Base-by-base conservation (phyloP, 2,329 filamentous ascomycete genomes). In the Fusarium compactum region DNA sequence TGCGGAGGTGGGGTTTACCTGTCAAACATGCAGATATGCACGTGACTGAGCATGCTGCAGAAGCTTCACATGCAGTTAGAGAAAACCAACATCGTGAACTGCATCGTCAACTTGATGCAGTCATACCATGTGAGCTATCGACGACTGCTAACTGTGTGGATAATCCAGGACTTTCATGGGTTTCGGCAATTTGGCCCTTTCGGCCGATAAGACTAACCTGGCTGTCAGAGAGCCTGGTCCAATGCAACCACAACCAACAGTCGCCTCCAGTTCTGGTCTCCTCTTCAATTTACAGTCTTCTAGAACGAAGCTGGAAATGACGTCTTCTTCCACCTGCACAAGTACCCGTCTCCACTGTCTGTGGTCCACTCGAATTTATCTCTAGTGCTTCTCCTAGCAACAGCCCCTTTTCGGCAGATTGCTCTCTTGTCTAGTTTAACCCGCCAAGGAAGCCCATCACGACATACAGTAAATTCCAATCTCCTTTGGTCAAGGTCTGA, bases 321-420 rank as follows among this genome's bases (percentile, higher is more conserved):
- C 67, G 57, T 74, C 56, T 54, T 53, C 50, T 25, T 58, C 53
- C 48, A 22, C 46, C 45, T 63, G 48, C 41, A 22, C 46, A 43
- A 48, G 48, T 45, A 24, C 30, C 53, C 32, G 60, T 58, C 68
- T 62, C 69, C 70, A 67, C 70, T 41, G 47, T 51, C 44, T 29
- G 24, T 58, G 65, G 43, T 58, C 62, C 65, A 62, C 69, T 52
- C 61, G 40, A 46, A 61, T 43, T 40, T 52, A 47, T 53, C 43
- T 64, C 30, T 56, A 11, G 48, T 27, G 24, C 58, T 52, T 50
- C 50, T 51, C 50, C 27, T 43, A 64, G 55, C 55, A 70, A 58
- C 47, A 69, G 46, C 72, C 72, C 72, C 67, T 67, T 72, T 74
- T 74, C 69, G 52, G 70, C 59, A 74, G 72, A 74, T 75, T 75